phyloP scores from a whole-genome alignment of 2,329 filamentous ascomycete genomes.

The Cucurbitaria berberidis region DNA sequence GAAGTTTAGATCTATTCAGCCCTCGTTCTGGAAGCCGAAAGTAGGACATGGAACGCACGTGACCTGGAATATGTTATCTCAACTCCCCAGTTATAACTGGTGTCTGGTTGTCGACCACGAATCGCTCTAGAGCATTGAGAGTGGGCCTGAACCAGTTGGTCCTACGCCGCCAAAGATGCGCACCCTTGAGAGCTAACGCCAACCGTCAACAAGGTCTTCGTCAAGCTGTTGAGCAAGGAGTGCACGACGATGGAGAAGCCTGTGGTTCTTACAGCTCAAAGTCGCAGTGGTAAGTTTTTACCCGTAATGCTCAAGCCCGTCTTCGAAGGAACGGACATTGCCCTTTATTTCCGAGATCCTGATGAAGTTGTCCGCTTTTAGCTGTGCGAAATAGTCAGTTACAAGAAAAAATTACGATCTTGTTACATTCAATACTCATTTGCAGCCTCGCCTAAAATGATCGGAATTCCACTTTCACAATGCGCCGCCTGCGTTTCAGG shows the following conservation, averaged over 20 bases:
- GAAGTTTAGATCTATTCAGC: no score
- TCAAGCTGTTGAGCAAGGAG: conserved; percentile 4
- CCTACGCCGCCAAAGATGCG: conserved; percentile 5
- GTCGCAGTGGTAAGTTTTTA: conserved; percentile 4
- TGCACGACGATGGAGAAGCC: conserved; percentile 2
- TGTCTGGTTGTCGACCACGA: conserved; percentile 9
- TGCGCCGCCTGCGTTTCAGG: neutral
- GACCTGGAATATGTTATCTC: no score
- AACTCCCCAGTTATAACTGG: conserved; percentile 1
- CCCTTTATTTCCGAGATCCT: neutral
- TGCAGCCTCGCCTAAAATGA: no score
- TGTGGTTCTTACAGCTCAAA: neutral
- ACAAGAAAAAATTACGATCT: no score
- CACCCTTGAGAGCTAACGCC: neutral
- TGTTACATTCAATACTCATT: no score
- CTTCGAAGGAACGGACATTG: neutral
- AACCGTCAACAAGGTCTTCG: conserved; percentile 1
- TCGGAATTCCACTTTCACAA: neutral
- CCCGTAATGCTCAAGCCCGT: conserved; percentile 2
- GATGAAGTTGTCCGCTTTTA: neutral
- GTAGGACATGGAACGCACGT: no score
- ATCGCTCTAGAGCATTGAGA: conserved; percentile 8
- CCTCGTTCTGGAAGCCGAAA: no score
- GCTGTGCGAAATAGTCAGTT: no score
- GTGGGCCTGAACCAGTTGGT: conserved; percentile 7